Base-by-base conservation (phyloP, 1,284 basidiomycete species). In the Sporisorium iseilematis-ciliati region DNA sequence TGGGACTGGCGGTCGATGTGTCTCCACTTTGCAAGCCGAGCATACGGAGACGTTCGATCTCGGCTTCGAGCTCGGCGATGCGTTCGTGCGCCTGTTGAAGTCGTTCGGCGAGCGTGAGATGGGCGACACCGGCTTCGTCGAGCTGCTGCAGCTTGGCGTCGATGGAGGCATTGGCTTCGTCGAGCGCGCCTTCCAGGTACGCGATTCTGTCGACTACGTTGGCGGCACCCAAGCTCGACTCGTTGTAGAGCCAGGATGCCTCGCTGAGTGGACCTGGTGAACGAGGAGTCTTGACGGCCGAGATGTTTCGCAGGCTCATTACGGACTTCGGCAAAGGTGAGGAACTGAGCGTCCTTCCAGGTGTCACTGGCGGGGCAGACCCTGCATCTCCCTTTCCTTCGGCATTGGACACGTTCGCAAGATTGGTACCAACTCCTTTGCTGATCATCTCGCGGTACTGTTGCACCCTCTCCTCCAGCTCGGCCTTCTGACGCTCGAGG, bases 81-180 rank as follows among this genome's bases (percentile, higher is more conserved):
- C 74, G 60, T 16, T 65, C 40, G 26, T 68, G 59, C 5, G 77
- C 77, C n/a, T 66, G 66, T 18, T 64, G 43, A 2, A 79, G 67
- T 16, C 68, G 45, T 25, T 76, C 63, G 25, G 70, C 65, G n/a
- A 76, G 42, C 6, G 73, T 76, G 38, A 79, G 66, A 20, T 76
- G 73, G 2, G 69, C 66, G 7, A 79, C 62, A 20, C 75, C 75
- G 14, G 75, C 75, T 14, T 57, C 46, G 43, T 77, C 75, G 14
- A 80, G 65, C 53, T 78, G 67, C 12, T 68, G 65, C 38, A 81
- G 58, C 59, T 80, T 80, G 23, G 70, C 74, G 38, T 81, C 79
- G 51, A 79, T 76, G 8, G 65, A 65, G 4, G 65, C 75, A 42
- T 80, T 79, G 35, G 77, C 78, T 26, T 71, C 70, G 41, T 76